phyloP scores from a whole-genome alignment of 106 monocot genomes.

The Acorus calamus region DNA sequence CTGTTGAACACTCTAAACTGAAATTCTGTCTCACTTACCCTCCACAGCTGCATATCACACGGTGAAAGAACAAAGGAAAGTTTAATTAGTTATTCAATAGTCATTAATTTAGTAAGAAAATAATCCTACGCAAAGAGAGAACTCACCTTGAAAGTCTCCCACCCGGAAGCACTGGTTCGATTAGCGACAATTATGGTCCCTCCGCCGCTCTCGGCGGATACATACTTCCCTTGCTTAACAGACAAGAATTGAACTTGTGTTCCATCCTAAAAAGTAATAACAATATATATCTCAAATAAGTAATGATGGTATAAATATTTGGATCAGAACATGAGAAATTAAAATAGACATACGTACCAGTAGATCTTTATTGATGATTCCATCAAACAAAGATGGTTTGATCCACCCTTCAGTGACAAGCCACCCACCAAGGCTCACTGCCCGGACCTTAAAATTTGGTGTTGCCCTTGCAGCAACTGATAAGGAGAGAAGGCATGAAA shows the following conservation, averaged over 20 bases:
- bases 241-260: slow-evolving; percentile 32
- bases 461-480: too few species aligned
- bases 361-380: slow-evolving; percentile 58
- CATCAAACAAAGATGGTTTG: slow-evolving; percentile 58
- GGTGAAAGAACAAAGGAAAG: too few species aligned
- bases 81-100: background rate
- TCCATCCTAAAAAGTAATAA: slow-evolving; percentile 24
- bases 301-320: background rate
- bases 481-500: too few species aligned
- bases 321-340: background rate
- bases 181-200: slow-evolving; percentile 28
- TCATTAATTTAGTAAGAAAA: background rate
- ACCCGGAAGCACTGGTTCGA: slow-evolving; percentile 20
- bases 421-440: slow-evolving; percentile 82
- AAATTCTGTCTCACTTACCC: slow-evolving; percentile 24
- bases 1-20: slow-evolving; percentile 37
- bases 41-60: slow-evolving; percentile 15
- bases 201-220: slow-evolving; percentile 24
- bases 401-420: slow-evolving; percentile 89
- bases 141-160: slow-evolving; percentile 32
- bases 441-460: background rate
- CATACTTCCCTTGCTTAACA: slow-evolving; percentile 18
- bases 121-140: background rate
- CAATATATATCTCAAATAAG: background rate
- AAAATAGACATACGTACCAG: slow-evolving; percentile 21